Base-by-base conservation (phyloP, 2,329 filamentous ascomycete genomes). In the Pseudophaeomoniella oleicola region DNA sequence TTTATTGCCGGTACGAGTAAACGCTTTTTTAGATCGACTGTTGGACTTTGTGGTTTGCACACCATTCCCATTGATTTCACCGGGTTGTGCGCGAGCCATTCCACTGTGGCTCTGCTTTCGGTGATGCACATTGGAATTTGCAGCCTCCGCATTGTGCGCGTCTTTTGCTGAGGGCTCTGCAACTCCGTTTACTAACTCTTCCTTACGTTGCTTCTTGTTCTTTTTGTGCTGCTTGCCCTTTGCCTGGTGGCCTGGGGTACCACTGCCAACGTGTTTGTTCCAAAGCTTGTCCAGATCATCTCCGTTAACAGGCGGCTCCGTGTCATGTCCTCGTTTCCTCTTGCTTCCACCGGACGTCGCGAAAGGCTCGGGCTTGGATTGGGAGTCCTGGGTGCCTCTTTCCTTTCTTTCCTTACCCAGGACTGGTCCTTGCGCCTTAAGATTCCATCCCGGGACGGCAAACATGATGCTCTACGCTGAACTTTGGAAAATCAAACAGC, bases 371-470 rank as follows among this genome's bases (percentile, higher is more conserved):
- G 66, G 64, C 49, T 67, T 72, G 46, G 61, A 52, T 40, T 60
- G 44, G 42, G 14, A 15, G 12, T 30, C 22, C 6, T 34, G 16
- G 34, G 5, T 22, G 4, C 6, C n/a, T 6, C 12, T 32, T 18
- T 19, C 22, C 4, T 14, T 12, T 17, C 16, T 36, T 30, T 15
- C 12, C 15, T 16, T 16, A 11, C 30, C 14, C 37, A 16, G 16
- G 31, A 34, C 32, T 6, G 18, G 32, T 12, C 18, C 19, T 12
- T 34, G 12, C 19, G 44, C 36, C 38, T 83, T 75, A 22, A 94
- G 69, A 29, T 84, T 84, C 87, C 88, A 94, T 47, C 90, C 90
- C 51, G 83, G 82, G 18, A 96, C 87, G 6, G 86, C 79, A 58
- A 96, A 96, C 88, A 96, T 59, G n/a, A n/a, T n/a, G n/a, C n/a